A percentile compares a stretch with the other conserved stretches of the same genome.
These are phyloP conservation scores for Microdochium nivale DNA, from an alignment of 2,329 filamentous ascomycete species.

Conservation along the genomic window DNA sequence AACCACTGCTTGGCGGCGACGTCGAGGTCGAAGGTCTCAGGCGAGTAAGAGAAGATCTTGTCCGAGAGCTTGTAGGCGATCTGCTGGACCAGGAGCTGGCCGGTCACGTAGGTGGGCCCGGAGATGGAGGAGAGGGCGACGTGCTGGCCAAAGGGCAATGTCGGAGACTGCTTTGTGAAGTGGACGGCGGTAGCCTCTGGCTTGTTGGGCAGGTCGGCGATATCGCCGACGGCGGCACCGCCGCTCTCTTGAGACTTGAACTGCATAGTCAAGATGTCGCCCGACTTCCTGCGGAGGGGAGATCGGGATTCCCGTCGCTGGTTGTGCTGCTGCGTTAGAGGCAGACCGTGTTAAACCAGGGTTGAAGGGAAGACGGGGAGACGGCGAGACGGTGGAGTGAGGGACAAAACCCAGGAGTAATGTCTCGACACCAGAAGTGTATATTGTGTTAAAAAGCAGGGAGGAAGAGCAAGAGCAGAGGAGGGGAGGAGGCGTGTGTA, in stretches of 20 bases:
- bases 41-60: slow-evolving; percentile 95
- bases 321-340: neutral
- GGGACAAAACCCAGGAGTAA: neutral
- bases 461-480: neutral
- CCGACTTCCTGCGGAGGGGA: neutral
- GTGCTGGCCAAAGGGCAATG: slow-evolving; percentile 47
- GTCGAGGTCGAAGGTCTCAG: slow-evolving; percentile 87
- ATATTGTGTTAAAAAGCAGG: neutral
- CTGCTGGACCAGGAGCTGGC: slow-evolving; percentile 90
- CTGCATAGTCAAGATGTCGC: slow-evolving; percentile 12
- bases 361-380: neutral
- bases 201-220: slow-evolving; percentile 17
- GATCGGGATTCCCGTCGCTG: neutral
- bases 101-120: slow-evolving; percentile 86
- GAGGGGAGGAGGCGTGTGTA: neutral
- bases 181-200: slow-evolving; percentile 14
- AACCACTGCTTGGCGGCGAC: slow-evolving; percentile 74
- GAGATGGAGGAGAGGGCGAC: slow-evolving; percentile 55
- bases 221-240: slow-evolving; percentile 20
- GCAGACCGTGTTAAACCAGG: neutral
- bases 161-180: slow-evolving; percentile 38
- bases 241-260: slow-evolving; percentile 29
- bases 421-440: neutral
- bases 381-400: neutral
- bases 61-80: slow-evolving; percentile 91